A percentile compares a stretch with the other conserved stretches of the same genome.
phyloP scores from a whole-genome alignment of 345 rosid genomes.

The Eucalyptus globulus region DNA sequence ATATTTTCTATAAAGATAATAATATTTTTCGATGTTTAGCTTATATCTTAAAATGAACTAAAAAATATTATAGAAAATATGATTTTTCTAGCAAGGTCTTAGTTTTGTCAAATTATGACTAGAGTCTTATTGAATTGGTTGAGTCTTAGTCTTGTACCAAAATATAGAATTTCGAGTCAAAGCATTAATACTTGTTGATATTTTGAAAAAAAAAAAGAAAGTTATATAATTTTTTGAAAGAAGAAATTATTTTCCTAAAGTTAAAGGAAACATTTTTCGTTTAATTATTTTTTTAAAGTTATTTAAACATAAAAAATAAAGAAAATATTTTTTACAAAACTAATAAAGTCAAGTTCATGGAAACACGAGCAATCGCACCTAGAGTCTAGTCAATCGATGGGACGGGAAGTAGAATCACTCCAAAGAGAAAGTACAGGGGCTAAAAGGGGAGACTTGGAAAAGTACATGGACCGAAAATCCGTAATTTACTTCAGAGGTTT shows the following conservation, averaged over 20 bases:
- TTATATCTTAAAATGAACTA: neutral
- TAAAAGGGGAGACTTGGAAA: neutral
- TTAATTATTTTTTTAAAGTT: neutral
- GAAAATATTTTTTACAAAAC: too few species aligned
- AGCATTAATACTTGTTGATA: rapidly evolving
- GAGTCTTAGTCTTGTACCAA: rapidly evolving
- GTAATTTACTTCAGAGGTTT: neutral
- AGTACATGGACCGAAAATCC: neutral
- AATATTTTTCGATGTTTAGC: too few species aligned
- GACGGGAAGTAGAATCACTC: neutral
- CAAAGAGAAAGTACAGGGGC: neutral
- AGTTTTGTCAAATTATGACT: neutral
- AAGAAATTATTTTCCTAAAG: too few species aligned
- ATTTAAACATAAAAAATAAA: too few species aligned
- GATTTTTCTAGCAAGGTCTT: neutral
- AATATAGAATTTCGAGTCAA: neutral
- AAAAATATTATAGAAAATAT: too few species aligned
- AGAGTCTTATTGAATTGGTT: neutral
- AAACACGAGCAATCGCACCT: neutral
- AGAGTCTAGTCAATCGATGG: neutral
- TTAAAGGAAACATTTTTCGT: neutral
- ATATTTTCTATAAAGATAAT: rapidly evolving
- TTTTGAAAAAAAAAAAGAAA: too few species aligned
- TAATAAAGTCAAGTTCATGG: neutral
- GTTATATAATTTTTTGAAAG: neutral